Base-by-base conservation (phyloP, 2,329 filamentous ascomycete species). In the Aphanoascus verrucosus region DNA sequence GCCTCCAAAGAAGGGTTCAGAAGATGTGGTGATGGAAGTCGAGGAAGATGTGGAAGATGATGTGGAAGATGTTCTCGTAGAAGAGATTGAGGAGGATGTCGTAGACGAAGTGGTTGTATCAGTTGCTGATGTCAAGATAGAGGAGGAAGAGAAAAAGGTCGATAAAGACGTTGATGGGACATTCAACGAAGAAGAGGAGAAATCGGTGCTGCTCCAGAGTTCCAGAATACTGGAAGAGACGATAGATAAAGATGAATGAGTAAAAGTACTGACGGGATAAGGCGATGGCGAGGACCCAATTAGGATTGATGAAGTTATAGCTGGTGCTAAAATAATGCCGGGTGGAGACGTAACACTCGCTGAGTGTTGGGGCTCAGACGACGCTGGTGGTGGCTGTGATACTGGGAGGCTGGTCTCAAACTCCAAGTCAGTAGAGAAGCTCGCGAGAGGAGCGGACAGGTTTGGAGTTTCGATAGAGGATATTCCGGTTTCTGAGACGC, bases 41-140 rank as follows among this genome's bases (percentile, higher is more conserved):
- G 58, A 53, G 38, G 53, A 37, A 9, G 43, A 44, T 15, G 57
- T 20, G n/a, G 55, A 56, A 35, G 58, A 40, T 31, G 57, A 43
- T 37, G 49, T 19, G 1, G 57, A 56, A 31, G 49, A 43, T 7
- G 56, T 46, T n/a, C 32, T 32, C 38, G 51, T 49, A 17, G 45
- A 23, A 15, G 17, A 44, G 1, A 35, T 47, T 31, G 44, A 43
- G 37, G 42, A 46, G 12, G 51, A 48, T 41, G 20, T 57, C 12
- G 56, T 52, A 20, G 40, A 35, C 6, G 40, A 20, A 12, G 57
- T 50, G n/a, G 43, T 40, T 23, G 43, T 55, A 3, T 46, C 48
- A 14, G 40, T 55, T 20, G 53, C 43, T 15, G 53, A 43, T 1
- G 52, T 46, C 9, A 52, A 53, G 32, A 57, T 37, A 41, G 56